Percentiles rank a stretch among this genome's conserved stretches.
Conservation (phyloP, 192 early-diverging fungal genomes). For the Rhizophagus clarus region DNA sequence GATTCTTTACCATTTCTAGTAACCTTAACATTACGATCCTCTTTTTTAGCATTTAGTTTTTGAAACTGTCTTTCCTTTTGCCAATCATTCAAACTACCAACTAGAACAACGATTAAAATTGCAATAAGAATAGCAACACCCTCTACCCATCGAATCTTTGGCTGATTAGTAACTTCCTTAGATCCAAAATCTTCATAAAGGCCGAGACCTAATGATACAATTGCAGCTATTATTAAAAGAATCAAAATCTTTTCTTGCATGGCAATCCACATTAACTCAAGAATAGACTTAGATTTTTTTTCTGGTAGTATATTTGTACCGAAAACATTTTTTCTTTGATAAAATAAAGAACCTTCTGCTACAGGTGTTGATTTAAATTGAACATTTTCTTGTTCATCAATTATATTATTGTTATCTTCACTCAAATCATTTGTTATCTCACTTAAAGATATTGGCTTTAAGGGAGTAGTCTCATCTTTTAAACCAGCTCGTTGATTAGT, state of each 20-base stretch:
- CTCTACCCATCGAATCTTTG: constrained; percentile 82
- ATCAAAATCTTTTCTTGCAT: constrained; percentile 84
- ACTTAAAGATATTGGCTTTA: constrained; percentile 9
- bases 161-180: constrained; percentile 38
- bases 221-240: constrained; percentile 73
- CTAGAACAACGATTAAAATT: constrained; percentile 75
- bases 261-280: constrained; percentile 79
- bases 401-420: not conserved
- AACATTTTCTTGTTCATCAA: not conserved
- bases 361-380: not conserved
- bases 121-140: constrained; percentile 84
- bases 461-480: constrained; percentile 6
- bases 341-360: constrained; percentile 36
- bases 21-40: constrained; percentile 74
- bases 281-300: constrained; percentile 67
- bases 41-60: constrained; percentile 84
- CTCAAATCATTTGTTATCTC: constrained; percentile 1
- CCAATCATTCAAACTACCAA: constrained; percentile 80
- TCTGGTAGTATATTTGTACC: constrained; percentile 74
- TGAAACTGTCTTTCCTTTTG: constrained; percentile 88
- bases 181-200: constrained; percentile 76
- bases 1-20: constrained; percentile 65
- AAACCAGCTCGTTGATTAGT: constrained; percentile 52
- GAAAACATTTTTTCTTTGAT: constrained; percentile 59
- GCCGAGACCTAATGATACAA: constrained; percentile 77